A percentile compares a stretch with the other conserved stretches of the same genome.
Conservation (phyloP, 768 basidiomycete genomes). For the Amyloporia xantha region DNA sequence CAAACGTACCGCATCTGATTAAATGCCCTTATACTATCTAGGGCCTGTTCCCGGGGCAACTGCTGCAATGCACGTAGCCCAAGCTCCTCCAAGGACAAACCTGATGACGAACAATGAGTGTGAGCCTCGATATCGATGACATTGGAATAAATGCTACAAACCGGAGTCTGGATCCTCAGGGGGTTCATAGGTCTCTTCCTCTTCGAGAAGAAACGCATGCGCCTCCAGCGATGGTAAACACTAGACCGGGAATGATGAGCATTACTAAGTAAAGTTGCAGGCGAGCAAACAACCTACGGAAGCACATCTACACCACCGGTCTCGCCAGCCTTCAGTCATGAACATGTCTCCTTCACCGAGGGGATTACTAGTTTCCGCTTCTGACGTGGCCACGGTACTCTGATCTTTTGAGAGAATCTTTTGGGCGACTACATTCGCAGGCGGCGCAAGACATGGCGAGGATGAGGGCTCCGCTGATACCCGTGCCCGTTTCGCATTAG, state of each 20-base stretch:
- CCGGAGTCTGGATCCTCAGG: constrained; percentile 85
- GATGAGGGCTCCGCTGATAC: constrained; percentile 32
- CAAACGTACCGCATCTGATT: constrained; percentile 68
- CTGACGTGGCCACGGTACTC: background rate
- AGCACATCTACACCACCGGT: constrained; percentile 74
- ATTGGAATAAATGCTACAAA: constrained; percentile 20
- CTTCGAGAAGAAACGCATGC: constrained; percentile 58
- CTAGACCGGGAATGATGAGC: constrained; percentile 26
- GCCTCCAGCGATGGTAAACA: constrained; percentile 51
- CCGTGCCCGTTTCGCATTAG: constrained; percentile 37
- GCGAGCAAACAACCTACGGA: constrained; percentile 33
- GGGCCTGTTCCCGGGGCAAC: constrained; percentile 72
- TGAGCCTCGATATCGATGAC: too few species aligned
- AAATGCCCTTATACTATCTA: constrained; percentile 81
- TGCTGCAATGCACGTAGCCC: constrained; percentile 71
- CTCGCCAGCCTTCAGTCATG: constrained; percentile 63
- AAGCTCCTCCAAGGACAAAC: constrained; percentile 74
- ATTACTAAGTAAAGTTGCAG: background rate
- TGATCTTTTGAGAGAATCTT: constrained; percentile 28
- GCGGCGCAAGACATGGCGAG: constrained; percentile 50
- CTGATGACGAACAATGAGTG: constrained; percentile 27
- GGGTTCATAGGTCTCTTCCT: constrained; percentile 81
- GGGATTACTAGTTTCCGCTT: background rate
- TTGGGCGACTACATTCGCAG: constrained; percentile 39
- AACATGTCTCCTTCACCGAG: constrained; percentile 70